Base-by-base conservation (phyloP, 257 asterid genomes). In the Asclepias syriaca region DNA sequence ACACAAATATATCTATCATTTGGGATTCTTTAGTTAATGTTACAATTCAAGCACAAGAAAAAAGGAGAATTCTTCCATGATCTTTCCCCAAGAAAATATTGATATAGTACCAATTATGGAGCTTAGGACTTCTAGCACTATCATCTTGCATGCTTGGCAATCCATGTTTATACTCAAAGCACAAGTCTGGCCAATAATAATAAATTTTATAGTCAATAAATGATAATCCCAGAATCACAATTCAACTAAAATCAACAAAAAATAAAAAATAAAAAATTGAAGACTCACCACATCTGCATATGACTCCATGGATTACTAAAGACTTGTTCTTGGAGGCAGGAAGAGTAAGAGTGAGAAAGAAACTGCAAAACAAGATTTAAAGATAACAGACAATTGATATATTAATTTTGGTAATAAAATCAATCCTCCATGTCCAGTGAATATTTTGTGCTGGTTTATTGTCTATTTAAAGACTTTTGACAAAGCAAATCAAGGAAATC, bases 91-190 rank as follows among this genome's bases (percentile, higher is more conserved):
- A 51, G 56, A 51, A 51, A 14, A 51, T 14, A 51, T 51, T 16
- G 6, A 40, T 7, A 48, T 13, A 48, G 16, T 77, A 85, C 88
- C 92, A 19, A 59, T 73, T 51, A 87, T 61, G 54, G 84, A 74
- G 56, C 73, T 59, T 60, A 87, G 58, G 12, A 87, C 76, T 74
- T 83, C 86, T 72, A 79, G 29, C 24, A 79, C 71, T 49, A 79
- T 78, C 72, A 79, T 66, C 81, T 77, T 87, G 75, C 92, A 87
- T 14, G 82, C 79, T 51, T 69, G 77, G 54, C 92, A 84, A 2
- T 63, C 68, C 8, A 58, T 39, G 69, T 84, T 70, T 57, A 87
- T 77, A 61, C 78, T 84, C 83, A 87, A 53, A 50, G 70, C 40
- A 74, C 92, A 72, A 66, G 15, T 51, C 57, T 51, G n/a, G 8